Evolutionary conservation across 2,329 filamentous ascomycete species (phyloP), one percentile per base, ranked within the genome.

Genomic region (Pseudopyricularia cyperi): DNA sequence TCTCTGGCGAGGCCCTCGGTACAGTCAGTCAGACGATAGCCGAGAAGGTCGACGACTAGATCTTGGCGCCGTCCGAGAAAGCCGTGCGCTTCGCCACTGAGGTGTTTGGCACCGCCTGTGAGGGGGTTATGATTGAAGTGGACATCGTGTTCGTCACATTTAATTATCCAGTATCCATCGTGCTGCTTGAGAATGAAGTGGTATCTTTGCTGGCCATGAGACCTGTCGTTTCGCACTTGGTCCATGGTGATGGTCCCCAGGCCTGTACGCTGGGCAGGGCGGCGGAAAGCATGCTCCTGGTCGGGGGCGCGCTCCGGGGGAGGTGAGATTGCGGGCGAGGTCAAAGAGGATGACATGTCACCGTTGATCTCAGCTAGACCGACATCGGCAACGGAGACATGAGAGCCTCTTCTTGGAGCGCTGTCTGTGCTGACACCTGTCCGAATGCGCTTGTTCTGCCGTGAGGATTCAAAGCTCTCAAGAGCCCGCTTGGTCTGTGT

Each of bases 21-120:
- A 54, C 68, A 71, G 30, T 59, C 66, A 5, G 60, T 28, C 1
- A 71, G 62, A 9, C 57, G 57, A 48, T 66, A 63, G 5, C 68
- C 69, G 4, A 70, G 60, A 1, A 54, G 49, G 39, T 60, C 53
- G 2, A 71, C 55, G 4, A 67, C 67, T 15, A 55, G 49, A 3
- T 56, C 55, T n/a, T n/a, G n/a, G 17, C 60, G 54, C 65, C 68
- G 1, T 59, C 54, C 28, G 17, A 24, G n/a, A 60, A 57, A 28
- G 59, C 52, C 7, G 60, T 60, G 35, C 70, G 68, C 14, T 58
- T 50, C 5, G 54, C 53, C 19, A 63, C 60, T 39, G 60, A 59
- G 1, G 71, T 71, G 69, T 52, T 68, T 70, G 0, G 66, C 67
- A 1, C 68, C 68, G 17, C 67, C 69, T 7, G 54, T 51, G 1